Conservation (phyloP, 306 rosid species). For the Gynostemma pentaphyllum region DNA sequence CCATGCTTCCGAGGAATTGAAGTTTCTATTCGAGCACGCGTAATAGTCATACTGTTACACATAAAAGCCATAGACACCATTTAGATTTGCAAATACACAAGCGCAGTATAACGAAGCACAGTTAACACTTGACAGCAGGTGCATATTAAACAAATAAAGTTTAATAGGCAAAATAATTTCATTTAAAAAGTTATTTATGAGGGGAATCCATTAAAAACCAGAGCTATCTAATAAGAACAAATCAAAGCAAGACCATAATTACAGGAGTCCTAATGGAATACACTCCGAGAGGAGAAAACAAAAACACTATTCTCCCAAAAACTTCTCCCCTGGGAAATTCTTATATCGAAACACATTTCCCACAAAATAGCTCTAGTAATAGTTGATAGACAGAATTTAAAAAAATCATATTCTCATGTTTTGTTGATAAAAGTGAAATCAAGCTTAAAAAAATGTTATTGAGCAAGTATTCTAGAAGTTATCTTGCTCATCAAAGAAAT, state of each 20-base stretch:
- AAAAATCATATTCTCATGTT: background rate
- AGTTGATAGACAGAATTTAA: background rate
- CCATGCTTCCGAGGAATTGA: constrained; percentile 99
- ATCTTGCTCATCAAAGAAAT: too few relatives aligned
- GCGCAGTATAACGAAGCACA: background rate
- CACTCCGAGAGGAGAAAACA: background rate
- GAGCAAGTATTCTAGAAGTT: too few relatives aligned
- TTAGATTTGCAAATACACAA: background rate
- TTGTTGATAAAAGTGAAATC: background rate
- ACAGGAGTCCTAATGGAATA: too few relatives aligned
- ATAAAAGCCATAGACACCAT: constrained; percentile 13
- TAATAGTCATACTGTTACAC: constrained; percentile 60
- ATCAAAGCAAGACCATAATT: background rate
- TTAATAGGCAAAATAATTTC: too few relatives aligned
- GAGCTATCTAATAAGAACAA: background rate
- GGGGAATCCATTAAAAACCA: background rate
- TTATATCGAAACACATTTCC: background rate
- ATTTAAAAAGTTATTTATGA: background rate
- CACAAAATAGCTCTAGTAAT: background rate
- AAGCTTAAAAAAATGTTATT: too few relatives aligned
- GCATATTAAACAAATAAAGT: background rate
- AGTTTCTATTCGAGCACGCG: constrained; percentile 83
- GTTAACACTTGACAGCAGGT: background rate
- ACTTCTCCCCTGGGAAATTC: background rate
- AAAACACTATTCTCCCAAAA: background rate